Base-by-base conservation (phyloP, 2,329 filamentous ascomycete genomes). In the Penicillium sp. region DNA sequence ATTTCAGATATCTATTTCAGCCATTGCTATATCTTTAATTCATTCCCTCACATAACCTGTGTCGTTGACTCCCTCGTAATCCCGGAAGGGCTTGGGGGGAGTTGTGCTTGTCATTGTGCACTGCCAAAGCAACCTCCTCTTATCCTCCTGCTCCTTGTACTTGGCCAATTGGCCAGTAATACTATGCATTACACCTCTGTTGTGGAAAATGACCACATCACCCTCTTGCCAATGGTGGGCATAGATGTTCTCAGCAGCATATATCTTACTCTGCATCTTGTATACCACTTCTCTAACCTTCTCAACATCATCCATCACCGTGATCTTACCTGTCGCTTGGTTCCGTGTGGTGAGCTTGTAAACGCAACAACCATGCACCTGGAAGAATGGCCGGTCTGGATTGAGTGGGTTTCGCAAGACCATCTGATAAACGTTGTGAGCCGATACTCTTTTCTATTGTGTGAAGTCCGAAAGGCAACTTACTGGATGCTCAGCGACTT, bases 171-270 rank as follows among this genome's bases (percentile, higher is more conserved):
- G 60, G 10, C 60, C 55, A 48, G 58, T 57, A n/a, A 61, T 61
- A 21, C 59, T 61, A n/a, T 57, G 50, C 57, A 59, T 59, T 9
- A 59, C 57, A 15, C 57, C 59, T 1, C 53, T 46, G 12, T 61
- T 59, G n/a, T 61, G 59, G 46, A 61, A 61, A 25, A 59, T 57
- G 19, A 61, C 59, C 19, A 59, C 21, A 38, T 59, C 59, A 13
- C 57, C 59, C 25, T 62, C 48, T 50, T 56, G 43, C 51, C 55
- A 62, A n/a, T 45, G 54, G 29, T 62, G 58, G 8, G 60, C 50
- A 33, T 62, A 58, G 29, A 62, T 60, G 29, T 60, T 60, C n/a
- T 56, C 48, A 3, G 60, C 51, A 0, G 48, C 57, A 31, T 54
- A 60, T 7, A 60, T 62, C 40, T 58, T 60, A 19, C 41, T 56